Base-by-base conservation (phyloP, 2,329 filamentous ascomycete genomes). In the Cladophialophora immunda region DNA sequence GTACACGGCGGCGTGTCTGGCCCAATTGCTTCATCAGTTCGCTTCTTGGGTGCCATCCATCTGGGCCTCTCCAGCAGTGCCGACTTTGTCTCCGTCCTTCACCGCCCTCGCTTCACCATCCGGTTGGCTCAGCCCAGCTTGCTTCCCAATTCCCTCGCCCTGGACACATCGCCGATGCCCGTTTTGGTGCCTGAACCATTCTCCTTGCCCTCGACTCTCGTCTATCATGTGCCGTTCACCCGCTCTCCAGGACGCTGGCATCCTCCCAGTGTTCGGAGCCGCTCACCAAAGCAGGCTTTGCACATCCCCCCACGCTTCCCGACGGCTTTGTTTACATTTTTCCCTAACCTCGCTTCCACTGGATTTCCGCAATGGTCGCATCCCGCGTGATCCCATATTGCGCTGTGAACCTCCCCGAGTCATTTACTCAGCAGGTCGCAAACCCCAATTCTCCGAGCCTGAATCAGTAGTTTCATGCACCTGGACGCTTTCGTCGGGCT, bases 401-500 rank as follows among this genome's bases (percentile, higher is more conserved):
- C 15, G 41, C 57, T 29, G 22, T 30, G 38, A 27, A 50, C 29
- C 15, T 19, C 7, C 7, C 38, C 57, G n/a, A 32, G 57, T 47
- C 57, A 59, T 19, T 22, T 2, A 25, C 45, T 32, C 29, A 22
- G 15, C 57, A 45, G 13, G 38, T 22, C 6, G 25, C 3, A 7
- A 34, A 13, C 19, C 25, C n/a, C 27, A 27, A 52, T 50, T 50
- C 41, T 50, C 32, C 32, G 17, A 29, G 36, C 19, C 45, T n/a
- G 58, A 61, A 9, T 53, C 58, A 61, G 57, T 61, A n/a, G 57
- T 34, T 22, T 52, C 57, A 50, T 59, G 57, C 57, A 29, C 25
- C 57, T 19, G 38, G 41, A 27, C 41, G 30, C 38, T 32, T 52
- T 52, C 15, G 36, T 59, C 22, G 41, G 27, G 25, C 17, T 15